phyloP scores from a whole-genome alignment of 1,284 basidiomycete species.

The Pascua sp. region DNA sequence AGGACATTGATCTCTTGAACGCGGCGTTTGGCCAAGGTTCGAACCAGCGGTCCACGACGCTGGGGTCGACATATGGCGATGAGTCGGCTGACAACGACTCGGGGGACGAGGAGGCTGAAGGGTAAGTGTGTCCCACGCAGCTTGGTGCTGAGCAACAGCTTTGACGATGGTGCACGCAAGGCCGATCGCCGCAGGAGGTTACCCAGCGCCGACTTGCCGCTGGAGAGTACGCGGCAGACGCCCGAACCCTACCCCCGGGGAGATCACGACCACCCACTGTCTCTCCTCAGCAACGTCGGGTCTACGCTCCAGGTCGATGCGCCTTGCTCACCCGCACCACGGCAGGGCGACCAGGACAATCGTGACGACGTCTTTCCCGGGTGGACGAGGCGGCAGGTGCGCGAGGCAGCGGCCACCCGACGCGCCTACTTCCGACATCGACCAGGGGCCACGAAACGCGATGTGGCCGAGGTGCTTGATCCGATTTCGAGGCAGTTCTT shows the following conservation, averaged over 20 bases:
- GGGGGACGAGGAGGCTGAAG: not conserved
- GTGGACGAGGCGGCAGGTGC: not conserved
- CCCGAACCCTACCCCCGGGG: constrained; percentile 1
- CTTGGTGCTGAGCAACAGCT: too few species aligned
- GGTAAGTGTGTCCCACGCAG: not conserved
- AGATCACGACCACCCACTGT: constrained; percentile 1
- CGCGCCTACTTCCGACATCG: constrained; percentile 8
- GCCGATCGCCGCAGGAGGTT: not conserved
- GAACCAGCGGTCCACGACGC: not conserved
- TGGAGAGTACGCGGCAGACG: constrained; percentile 2
- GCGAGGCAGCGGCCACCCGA: not conserved
- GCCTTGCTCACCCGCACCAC: not conserved
- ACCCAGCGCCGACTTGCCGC: constrained; percentile 1
- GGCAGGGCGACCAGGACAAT: not conserved
- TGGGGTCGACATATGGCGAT: too few species aligned
- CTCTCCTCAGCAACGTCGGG: constrained; percentile 2
- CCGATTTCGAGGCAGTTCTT: constrained; percentile 4
- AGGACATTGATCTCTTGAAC: not conserved
- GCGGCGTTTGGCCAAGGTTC: not conserved
- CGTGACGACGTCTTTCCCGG: not conserved
- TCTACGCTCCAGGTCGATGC: not conserved
- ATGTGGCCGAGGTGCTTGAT: constrained; percentile 6
- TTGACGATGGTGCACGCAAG: not conserved
- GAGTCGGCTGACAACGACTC: not conserved
- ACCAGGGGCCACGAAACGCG: constrained; percentile 8